Conservation (phyloP, 768 basidiomycete species). For the Auricularia sp. region DNA sequence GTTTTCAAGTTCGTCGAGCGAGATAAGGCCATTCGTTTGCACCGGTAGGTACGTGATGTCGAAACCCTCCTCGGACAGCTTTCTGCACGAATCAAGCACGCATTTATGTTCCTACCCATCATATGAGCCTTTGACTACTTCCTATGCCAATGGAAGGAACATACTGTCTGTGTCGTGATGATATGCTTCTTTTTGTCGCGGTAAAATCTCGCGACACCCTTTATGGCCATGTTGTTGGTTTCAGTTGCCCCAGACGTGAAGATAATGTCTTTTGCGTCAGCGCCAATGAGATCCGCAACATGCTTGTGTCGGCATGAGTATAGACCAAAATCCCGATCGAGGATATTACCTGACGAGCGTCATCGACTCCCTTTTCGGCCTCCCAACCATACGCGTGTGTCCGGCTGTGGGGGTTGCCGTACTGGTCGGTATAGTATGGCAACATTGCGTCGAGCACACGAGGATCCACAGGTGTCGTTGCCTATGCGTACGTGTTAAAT, state of each 20-base stretch:
- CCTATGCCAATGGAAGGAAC: slow-evolving; percentile 18
- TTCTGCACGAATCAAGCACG: slow-evolving; percentile 94
- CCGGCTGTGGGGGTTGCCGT: slow-evolving; percentile 94
- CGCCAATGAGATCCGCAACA: slow-evolving; percentile 86
- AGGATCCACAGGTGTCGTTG: slow-evolving; percentile 95
- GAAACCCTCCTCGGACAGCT: slow-evolving; percentile 92
- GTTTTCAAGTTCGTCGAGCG: slow-evolving; percentile 66
- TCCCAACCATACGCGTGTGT: slow-evolving; percentile 99
- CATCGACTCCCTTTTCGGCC: slow-evolving; percentile 89
- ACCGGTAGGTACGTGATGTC: slow-evolving; percentile 98
- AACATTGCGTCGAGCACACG: slow-evolving; percentile 96
- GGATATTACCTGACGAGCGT: slow-evolving; percentile 64
- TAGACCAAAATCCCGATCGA: neutral
- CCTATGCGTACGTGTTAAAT: slow-evolving; percentile 35
- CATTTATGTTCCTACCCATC: slow-evolving; percentile 89
- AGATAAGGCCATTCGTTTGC: slow-evolving; percentile 71
- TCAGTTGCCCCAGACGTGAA: slow-evolving; percentile 99
- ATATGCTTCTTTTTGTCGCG: slow-evolving; percentile 89
- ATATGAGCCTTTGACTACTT: no score
- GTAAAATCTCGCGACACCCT: slow-evolving; percentile 92
- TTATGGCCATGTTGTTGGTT: slow-evolving; percentile 94
- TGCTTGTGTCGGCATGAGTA: slow-evolving; percentile 37
- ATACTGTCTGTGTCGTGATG: slow-evolving; percentile 87
- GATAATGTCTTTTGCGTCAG: slow-evolving; percentile 88
- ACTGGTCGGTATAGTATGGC: slow-evolving; percentile 89